phyloP scores from a whole-genome alignment of 139 green algal species.

The Auxenochlorella protothecoides region DNA sequence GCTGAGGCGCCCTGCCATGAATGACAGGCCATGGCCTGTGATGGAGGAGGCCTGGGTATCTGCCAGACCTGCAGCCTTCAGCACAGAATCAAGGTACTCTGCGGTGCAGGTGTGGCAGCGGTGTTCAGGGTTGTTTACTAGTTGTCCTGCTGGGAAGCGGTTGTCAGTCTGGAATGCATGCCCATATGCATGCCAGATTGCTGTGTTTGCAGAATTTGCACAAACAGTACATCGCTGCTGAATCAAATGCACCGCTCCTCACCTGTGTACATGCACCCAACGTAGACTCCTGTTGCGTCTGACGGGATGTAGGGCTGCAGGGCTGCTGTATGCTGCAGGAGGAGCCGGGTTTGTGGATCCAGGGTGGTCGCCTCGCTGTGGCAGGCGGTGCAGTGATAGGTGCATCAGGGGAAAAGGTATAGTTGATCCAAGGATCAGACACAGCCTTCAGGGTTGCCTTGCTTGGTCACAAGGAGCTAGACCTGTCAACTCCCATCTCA shows the following conservation, averaged over 20 bases:
- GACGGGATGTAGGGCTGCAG: conserved; percentile 23
- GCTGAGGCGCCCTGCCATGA: conserved; percentile 32
- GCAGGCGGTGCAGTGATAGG: not conserved
- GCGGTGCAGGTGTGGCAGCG: too few species aligned
- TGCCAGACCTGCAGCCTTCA: conserved; percentile 16
- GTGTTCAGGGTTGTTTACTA: too few species aligned
- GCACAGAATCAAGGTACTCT: conserved; percentile 10
- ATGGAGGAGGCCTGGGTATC: conserved; percentile 9
- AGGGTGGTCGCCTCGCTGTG: conserved; percentile 41
- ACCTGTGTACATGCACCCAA: conserved; percentile 39
- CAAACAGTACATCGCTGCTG: too few species aligned
- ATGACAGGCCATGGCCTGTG: conserved; percentile 34
- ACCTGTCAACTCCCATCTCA: too few species aligned
- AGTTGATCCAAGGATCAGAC: too few species aligned
- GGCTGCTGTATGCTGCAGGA: conserved; percentile 38
- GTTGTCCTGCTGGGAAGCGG: too few species aligned
- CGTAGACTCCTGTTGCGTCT: conserved; percentile 15
- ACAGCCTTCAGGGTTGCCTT: too few species aligned
- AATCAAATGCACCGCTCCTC: too few species aligned
- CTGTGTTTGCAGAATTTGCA: too few species aligned
- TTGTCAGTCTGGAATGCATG: conserved; percentile 12
- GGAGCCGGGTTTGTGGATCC: conserved; percentile 63
- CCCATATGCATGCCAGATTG: too few species aligned
- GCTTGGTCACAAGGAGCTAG: too few species aligned
- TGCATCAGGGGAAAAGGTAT: too few species aligned